Percentiles rank a stretch among this genome's conserved stretches.
phyloP scores from a whole-genome alignment of 805 yeast genomes.

The Schwanniomyces occidentalis region DNA sequence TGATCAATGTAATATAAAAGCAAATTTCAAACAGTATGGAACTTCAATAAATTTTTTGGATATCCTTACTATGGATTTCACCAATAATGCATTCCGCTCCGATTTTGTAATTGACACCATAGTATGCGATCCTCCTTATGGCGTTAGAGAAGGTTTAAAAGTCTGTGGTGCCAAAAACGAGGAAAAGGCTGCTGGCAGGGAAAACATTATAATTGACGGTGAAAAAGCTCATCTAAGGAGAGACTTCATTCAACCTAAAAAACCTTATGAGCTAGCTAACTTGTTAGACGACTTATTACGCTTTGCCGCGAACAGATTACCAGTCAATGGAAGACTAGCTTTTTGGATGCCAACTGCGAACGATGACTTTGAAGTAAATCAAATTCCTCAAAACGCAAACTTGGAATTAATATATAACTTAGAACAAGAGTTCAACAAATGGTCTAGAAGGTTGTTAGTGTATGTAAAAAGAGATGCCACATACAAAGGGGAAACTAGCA shows the following conservation, averaged over 20 bases:
- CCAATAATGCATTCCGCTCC: slow-evolving; percentile 77
- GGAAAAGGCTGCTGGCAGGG: slow-evolving; percentile 71
- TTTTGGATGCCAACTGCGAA: slow-evolving; percentile 99
- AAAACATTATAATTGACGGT: slow-evolving; percentile 73
- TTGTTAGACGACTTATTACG: slow-evolving; percentile 74
- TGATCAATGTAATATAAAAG: slow-evolving; percentile 48
- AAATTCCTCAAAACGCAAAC: slow-evolving; percentile 76
- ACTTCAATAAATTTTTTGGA: slow-evolving; percentile 63
- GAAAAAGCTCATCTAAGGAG: slow-evolving; percentile 70
- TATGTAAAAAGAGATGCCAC: slow-evolving; percentile 62
- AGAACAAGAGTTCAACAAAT: slow-evolving; percentile 86
- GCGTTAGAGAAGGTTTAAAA: slow-evolving; percentile 92
- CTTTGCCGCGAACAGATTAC: slow-evolving; percentile 72
- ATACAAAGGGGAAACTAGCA: slow-evolving; percentile 50
- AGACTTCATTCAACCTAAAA: slow-evolving; percentile 91
- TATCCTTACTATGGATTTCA: slow-evolving; percentile 89
- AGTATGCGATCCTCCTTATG: slow-evolving; percentile 97
- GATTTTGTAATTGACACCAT: slow-evolving; percentile 72
- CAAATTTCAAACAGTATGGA: slow-evolving; percentile 76
- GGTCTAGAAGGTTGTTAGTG: slow-evolving; percentile 87
- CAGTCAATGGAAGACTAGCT: slow-evolving; percentile 75
- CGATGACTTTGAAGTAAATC: slow-evolving; percentile 68
- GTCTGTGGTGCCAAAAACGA: slow-evolving; percentile 81
- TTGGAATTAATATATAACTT: slow-evolving; percentile 70
- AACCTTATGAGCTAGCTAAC: slow-evolving; percentile 78